A percentile compares a stretch with the other conserved stretches of the same genome.
These are phyloP conservation scores for Crepidotus variabilis DNA, from an alignment of 768 basidiomycete species.

Conservation along the genomic window DNA sequence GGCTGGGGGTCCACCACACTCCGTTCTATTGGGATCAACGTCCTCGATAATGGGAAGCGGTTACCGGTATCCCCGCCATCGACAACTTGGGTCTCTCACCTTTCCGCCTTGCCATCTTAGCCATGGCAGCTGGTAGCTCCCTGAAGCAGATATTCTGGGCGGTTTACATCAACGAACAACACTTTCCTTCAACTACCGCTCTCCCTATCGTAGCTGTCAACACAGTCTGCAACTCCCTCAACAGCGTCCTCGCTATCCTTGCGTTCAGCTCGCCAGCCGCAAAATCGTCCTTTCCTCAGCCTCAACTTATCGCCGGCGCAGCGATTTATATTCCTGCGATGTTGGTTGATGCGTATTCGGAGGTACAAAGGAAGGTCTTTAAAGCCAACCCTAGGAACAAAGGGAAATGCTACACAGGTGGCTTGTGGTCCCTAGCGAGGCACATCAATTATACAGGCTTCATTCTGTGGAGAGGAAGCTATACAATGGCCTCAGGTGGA, in stretches of 20 bases:
- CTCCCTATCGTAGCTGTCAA: neutral
- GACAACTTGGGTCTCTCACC: neutral
- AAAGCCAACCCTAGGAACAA: neutral
- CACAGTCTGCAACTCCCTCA: neutral
- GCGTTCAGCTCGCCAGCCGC: neutral
- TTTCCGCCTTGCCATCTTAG: neutral
- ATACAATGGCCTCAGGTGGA: neutral
- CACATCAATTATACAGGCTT: neutral
- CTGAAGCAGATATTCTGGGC: neutral
- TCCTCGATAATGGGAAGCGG: neutral
- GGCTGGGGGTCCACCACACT: neutral
- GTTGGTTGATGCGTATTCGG: neutral
- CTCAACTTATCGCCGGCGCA: neutral
- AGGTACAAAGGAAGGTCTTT: neutral
- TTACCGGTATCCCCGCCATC: neutral
- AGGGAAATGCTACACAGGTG: neutral
- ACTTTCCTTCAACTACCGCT: neutral
- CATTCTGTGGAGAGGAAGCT: neutral
- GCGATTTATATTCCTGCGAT: neutral
- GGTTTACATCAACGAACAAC: neutral
- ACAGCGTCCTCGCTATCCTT: neutral
- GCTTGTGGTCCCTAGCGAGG: neutral
- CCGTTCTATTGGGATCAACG: neutral
- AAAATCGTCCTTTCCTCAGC: neutral
- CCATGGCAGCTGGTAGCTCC: neutral